phyloP scores from a whole-genome alignment of 176 grass and related monocot genomes.

The Phoenix roebelenii region DNA sequence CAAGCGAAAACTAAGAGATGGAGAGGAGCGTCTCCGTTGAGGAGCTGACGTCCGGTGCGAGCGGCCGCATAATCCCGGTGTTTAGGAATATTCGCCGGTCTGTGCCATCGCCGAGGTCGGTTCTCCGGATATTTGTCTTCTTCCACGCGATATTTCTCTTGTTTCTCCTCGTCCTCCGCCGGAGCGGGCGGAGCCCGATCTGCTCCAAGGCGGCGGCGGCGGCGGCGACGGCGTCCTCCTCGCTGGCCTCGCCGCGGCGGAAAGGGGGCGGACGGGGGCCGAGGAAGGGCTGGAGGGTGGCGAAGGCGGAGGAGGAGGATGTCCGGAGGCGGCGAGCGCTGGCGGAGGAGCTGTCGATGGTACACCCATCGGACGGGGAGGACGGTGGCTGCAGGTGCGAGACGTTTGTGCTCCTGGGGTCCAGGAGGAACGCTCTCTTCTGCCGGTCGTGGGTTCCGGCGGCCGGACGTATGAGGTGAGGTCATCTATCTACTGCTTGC shows the following conservation, averaged over 20 bases:
- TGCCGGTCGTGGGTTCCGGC: conserved; percentile 67
- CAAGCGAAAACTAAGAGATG: not conserved
- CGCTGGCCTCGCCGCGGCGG: not conserved
- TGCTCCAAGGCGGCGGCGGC: not conserved
- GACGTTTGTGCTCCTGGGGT: conserved; percentile 50
- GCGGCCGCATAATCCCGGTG: conserved; percentile 75
- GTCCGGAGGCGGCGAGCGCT: conserved; percentile 24
- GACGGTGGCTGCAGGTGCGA: conserved; percentile 13
- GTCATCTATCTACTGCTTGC: too few species aligned
- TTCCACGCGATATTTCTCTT: conserved; percentile 61
- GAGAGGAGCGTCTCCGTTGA: conserved; percentile 13
- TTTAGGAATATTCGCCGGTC: conserved; percentile 45
- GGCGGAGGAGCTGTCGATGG: conserved; percentile 30
- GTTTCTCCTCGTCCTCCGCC: conserved; percentile 51
- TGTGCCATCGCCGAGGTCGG: conserved; percentile 47
- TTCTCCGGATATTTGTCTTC: conserved; percentile 64
- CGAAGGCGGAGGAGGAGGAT: conserved; percentile 37
- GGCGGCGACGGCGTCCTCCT: not conserved
- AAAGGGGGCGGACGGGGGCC: not conserved
- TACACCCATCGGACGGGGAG: not conserved
- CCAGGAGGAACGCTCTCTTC: conserved; percentile 73
- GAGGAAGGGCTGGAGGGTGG: conserved; percentile 16
- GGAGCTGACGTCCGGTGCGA: conserved; percentile 87
- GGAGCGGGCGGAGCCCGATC: conserved; percentile 7
- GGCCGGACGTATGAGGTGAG: conserved; percentile 55